These are phyloP conservation scores for Cerrena zonata DNA, from an alignment of 1,284 basidiomycete species.

Conservation along the genomic window DNA sequence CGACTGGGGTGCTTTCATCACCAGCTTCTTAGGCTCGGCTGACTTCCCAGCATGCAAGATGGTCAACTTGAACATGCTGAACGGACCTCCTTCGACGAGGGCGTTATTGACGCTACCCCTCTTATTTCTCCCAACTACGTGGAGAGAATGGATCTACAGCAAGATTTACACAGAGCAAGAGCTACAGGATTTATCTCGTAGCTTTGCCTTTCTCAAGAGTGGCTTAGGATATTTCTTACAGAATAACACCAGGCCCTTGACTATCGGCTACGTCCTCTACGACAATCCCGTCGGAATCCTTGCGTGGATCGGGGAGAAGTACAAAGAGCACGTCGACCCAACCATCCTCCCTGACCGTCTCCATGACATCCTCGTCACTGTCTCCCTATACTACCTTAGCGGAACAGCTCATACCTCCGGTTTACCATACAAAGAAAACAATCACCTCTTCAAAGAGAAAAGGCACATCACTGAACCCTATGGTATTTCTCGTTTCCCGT, in stretches of 20 bases:
- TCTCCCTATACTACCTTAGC: conserved; percentile 15
- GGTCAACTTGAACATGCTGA: conserved; percentile 7
- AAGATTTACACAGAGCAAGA: conserved; percentile 13
- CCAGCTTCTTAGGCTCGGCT: conserved; percentile 2
- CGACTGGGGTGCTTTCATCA: conserved; percentile 12
- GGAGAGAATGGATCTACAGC: conserved; percentile 13
- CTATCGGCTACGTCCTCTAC: conserved; percentile 12
- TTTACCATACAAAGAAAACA: conserved; percentile 12
- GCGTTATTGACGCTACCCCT: conserved; percentile 13
- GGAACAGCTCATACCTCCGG: conserved; percentile 8
- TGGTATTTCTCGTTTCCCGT: conserved; percentile 7
- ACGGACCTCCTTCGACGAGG: conserved; percentile 5
- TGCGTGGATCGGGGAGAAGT: conserved; percentile 14
- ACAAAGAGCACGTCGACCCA: conserved; percentile 12
- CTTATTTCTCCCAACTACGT: conserved; percentile 11
- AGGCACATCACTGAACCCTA: conserved; percentile 8
- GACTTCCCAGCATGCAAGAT: conserved; percentile 14
- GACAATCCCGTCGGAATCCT: conserved; percentile 12
- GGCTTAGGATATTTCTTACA: conserved; percentile 11
- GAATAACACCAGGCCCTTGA: conserved; percentile 11
- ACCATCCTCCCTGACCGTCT: conserved; percentile 2
- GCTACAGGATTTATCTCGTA: conserved; percentile 6
- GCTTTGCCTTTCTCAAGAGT: conserved; percentile 2
- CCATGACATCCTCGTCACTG: conserved; percentile 11
- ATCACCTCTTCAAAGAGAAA: neutral